Evolutionary conservation across 1,139 yeast species (phyloP).

Genomic region (Candida buenavistaensis): DNA sequence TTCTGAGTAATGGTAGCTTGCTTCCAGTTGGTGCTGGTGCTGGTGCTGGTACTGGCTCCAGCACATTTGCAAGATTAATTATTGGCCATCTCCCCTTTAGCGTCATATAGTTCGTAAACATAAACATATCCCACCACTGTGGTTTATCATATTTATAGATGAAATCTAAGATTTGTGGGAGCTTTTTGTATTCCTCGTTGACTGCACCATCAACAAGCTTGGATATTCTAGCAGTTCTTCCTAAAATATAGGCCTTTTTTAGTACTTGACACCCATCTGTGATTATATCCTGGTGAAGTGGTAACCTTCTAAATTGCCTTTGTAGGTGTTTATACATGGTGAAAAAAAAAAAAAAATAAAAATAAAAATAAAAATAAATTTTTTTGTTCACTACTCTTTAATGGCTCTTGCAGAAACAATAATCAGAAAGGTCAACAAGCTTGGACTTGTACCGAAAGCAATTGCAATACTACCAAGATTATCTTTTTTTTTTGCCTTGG

Average conservation of each 20-base stretch:
- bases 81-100: constrained; percentile 36
- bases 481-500: constrained; percentile 58
- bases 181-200: constrained; percentile 24
- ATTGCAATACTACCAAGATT: constrained; percentile 57
- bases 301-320: constrained; percentile 12
- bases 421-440: constrained; percentile 52
- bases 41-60: background rate
- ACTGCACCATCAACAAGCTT: constrained; percentile 26
- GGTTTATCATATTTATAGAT: constrained; percentile 25
- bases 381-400: constrained; percentile 5
- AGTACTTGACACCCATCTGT: constrained; percentile 5
- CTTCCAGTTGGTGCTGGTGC: background rate
- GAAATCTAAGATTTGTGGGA: constrained; percentile 28
- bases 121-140: constrained; percentile 24
- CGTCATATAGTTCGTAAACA: constrained; percentile 19
- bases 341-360: constrained; percentile 1
- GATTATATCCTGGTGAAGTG: constrained; percentile 11
- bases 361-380: constrained; percentile 2
- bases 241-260: constrained; percentile 5
- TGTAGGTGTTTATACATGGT: constrained; percentile 12
- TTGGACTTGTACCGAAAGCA: constrained; percentile 61
- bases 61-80: constrained; percentile 33
- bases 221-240: constrained; percentile 1
- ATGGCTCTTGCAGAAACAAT: constrained; percentile 65
- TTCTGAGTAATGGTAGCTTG: constrained; percentile 7